These are phyloP conservation scores for Sabuloglossum arenarium DNA, from an alignment of 495 filamentous ascomycete genomes.

Conservation along the genomic window DNA sequence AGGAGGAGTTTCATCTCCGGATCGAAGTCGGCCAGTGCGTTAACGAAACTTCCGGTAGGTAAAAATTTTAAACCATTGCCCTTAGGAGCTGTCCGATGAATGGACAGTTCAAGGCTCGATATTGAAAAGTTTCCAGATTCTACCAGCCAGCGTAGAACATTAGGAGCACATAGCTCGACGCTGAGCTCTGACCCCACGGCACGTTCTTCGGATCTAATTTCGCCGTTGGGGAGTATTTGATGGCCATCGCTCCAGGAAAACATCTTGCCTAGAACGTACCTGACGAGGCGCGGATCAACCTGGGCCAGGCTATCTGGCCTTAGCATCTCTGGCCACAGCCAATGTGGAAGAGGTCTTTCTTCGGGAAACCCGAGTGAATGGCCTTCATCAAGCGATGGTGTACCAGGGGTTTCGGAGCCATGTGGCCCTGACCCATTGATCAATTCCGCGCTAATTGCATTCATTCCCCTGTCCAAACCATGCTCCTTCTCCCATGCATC, in stretches of 20 bases:
- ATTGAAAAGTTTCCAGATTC: conserved; percentile 14
- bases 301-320: neutral
- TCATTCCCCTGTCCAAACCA: neutral
- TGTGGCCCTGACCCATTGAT: neutral
- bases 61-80: neutral
- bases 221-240: neutral
- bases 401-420: neutral
- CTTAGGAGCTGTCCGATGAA: conserved; percentile 2
- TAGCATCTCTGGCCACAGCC: neutral
- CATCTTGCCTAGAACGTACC: conserved; percentile 29
- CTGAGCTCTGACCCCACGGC: conserved; percentile 5
- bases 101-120: conserved; percentile 10
- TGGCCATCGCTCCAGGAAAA: conserved; percentile 20
- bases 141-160: conserved; percentile 18
- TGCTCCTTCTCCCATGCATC: conserved; percentile 3
- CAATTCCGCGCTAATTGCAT: neutral
- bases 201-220: conserved; percentile 5
- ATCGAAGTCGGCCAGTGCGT: conserved; percentile 16
- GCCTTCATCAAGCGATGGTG: neutral
- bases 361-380: neutral
- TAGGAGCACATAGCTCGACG: conserved; percentile 15
- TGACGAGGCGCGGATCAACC: neutral
- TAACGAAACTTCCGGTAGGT: conserved; percentile 13
- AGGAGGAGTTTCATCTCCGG: conserved; percentile 16
- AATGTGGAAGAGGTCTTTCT: neutral